Evolutionary conservation across 805 yeast species (phyloP).

Genomic region (Spathaspora gorwiae): DNA sequence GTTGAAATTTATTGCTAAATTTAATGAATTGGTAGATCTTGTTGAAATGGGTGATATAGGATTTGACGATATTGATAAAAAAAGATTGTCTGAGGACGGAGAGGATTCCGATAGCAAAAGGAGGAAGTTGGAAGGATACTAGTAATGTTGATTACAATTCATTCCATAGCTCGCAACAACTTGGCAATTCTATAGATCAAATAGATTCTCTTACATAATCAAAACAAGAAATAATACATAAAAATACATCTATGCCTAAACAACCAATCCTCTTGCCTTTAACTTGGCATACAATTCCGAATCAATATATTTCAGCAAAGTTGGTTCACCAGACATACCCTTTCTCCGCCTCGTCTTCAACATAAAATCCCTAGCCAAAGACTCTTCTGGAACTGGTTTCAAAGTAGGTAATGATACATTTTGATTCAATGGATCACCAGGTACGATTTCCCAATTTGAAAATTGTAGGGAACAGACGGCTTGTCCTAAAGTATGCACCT

Average conservation of each 20-base stretch:
- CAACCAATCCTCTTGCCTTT: conserved; percentile 42
- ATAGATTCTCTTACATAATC: background rate
- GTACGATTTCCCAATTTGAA: conserved; percentile 70
- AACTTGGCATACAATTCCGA: conserved; percentile 51
- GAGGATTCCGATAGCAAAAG: background rate
- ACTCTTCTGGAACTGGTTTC: conserved; percentile 65
- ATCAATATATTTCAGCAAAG: conserved; percentile 63
- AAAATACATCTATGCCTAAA: background rate
- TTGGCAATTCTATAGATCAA: background rate
- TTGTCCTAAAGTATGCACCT: conserved; percentile 73
- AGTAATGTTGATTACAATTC: background rate
- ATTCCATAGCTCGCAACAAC: too few species aligned
- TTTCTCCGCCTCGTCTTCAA: conserved; percentile 85
- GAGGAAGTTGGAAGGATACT: background rate
- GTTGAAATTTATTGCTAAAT: conserved; percentile 24
- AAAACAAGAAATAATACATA: background rate
- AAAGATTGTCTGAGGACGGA: background rate
- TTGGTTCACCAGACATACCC: conserved; percentile 74
- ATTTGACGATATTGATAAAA: conserved; percentile 3
- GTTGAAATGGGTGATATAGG: background rate
- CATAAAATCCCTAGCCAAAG: conserved; percentile 83
- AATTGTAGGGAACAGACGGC: conserved; percentile 67
- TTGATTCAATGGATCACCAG: conserved; percentile 86
- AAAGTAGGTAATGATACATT: conserved; percentile 60
- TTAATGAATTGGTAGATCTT: conserved; percentile 14